Evolutionary conservation across 805 yeast species (phyloP).

Genomic region (Candida boleticola): DNA sequence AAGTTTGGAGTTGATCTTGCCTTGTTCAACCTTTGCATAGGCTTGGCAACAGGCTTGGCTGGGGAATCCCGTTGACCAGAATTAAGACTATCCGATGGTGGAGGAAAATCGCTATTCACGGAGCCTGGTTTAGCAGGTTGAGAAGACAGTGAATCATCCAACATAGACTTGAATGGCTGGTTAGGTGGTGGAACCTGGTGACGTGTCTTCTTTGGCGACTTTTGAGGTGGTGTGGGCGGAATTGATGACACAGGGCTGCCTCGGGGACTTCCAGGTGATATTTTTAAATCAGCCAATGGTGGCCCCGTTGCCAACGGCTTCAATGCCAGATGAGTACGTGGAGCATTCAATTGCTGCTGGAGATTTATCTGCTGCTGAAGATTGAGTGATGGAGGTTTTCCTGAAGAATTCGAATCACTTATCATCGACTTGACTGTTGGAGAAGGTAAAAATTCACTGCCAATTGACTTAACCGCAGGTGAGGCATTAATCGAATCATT

Average conservation of each 20-base stretch:
- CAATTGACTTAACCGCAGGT: not conserved
- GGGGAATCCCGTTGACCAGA: not conserved
- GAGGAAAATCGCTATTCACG: not conserved
- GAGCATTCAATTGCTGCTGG: not conserved
- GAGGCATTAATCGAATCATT: not conserved
- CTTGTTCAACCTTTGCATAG: not conserved
- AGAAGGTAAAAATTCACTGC: not conserved
- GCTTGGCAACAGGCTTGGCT: not conserved
- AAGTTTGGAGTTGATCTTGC: constrained; percentile 1
- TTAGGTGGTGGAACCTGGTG: not conserved
- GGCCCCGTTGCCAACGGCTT: not conserved
- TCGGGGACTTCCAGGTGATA: not conserved
- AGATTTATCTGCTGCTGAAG: too few relatives aligned
- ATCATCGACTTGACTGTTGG: not conserved
- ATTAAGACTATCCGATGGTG: not conserved
- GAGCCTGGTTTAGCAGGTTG: not conserved
- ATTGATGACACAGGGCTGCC: not conserved
- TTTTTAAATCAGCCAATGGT: not conserved
- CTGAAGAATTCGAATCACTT: not conserved
- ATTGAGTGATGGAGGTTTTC: too few relatives aligned
- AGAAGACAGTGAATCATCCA: not conserved
- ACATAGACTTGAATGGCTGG: not conserved
- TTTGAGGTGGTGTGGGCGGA: constrained; percentile 2
- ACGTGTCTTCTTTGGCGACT: not conserved
- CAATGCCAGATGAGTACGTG: not conserved